A percentile compares a stretch with the other conserved stretches of the same genome.
These are phyloP conservation scores for Calonectria pseudoreteaudii DNA, from an alignment of 2,329 filamentous ascomycete species.

Conservation along the genomic window DNA sequence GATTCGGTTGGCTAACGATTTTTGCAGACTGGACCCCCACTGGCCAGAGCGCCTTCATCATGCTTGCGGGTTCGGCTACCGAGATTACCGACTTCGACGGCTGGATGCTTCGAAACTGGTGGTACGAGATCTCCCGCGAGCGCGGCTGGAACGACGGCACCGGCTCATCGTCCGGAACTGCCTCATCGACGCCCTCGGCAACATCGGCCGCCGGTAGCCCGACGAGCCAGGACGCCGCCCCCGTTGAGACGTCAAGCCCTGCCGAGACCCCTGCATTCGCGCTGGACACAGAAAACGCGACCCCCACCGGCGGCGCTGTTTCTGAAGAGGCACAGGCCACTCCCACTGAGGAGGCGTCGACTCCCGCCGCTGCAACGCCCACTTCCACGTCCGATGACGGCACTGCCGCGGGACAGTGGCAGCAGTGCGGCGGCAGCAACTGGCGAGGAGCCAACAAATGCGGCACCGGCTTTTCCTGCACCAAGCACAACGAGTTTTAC, in stretches of 20 bases:
- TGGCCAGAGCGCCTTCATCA: conserved; percentile 57
- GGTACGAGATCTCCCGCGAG: conserved; percentile 48
- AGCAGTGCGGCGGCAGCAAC: neutral
- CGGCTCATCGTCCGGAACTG: neutral
- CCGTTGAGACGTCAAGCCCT: neutral
- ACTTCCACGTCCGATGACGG: neutral
- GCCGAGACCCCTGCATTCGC: neutral
- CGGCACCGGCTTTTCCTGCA: neutral
- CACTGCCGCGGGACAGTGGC: neutral
- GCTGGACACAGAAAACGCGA: neutral
- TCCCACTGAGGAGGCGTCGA: neutral
- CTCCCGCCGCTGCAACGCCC: neutral
- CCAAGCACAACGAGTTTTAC: neutral
- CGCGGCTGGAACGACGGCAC: conserved; percentile 36
- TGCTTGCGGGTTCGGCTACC: conserved; percentile 55
- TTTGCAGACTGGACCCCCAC: conserved; percentile 56
- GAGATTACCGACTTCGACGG: conserved; percentile 60
- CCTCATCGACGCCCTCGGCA: neutral
- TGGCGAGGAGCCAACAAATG: neutral
- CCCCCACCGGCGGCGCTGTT: neutral
- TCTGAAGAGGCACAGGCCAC: neutral
- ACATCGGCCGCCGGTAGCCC: neutral
- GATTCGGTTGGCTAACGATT: conserved; percentile 5
- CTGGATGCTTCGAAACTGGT: conserved; percentile 62
- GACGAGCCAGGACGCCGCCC: neutral